phyloP scores from a whole-genome alignment of 495 filamentous ascomycete species.

The Hypoxylon lienhwacheense region DNA sequence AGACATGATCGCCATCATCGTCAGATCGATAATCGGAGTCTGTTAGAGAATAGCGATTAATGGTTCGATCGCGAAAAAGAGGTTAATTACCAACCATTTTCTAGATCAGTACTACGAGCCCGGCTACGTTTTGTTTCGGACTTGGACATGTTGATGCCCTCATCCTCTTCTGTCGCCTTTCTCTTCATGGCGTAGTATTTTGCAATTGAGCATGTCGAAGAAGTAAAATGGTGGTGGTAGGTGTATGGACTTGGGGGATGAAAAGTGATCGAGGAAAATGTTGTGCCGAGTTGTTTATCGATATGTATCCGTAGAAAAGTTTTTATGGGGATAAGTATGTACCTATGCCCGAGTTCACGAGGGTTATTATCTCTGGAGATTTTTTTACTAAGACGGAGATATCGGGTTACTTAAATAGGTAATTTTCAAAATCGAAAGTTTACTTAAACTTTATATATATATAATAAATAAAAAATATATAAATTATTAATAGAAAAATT shows the following conservation, averaged over 20 bases:
- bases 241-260: not conserved
- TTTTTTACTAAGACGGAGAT: too few species aligned
- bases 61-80: not conserved
- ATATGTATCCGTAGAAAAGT: not conserved
- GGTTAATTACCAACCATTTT: not conserved
- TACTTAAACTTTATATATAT: too few species aligned
- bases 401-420: too few species aligned
- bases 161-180: slow-evolving; percentile 18
- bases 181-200: slow-evolving; percentile 35
- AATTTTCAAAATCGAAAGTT: too few species aligned
- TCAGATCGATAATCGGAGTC: slow-evolving; percentile 18
- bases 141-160: slow-evolving; percentile 1
- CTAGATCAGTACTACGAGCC: not conserved
- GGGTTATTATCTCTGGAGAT: too few species aligned
- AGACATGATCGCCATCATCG: slow-evolving; percentile 22
- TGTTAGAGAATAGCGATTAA: slow-evolving; percentile 15
- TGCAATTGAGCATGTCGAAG: slow-evolving; percentile 2
- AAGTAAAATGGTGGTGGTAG: not conserved
- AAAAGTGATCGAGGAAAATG: slow-evolving; percentile 7
- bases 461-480: too few species aligned
- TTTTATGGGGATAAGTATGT: not conserved
- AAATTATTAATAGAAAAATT: too few species aligned
- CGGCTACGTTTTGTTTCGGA: slow-evolving; percentile 18
- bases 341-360: not conserved
- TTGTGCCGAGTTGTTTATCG: slow-evolving; percentile 13